A percentile compares a stretch with the other conserved stretches of the same genome.
Conservation (phyloP, 805 yeast species). For the Suhomyces sp. region DNA sequence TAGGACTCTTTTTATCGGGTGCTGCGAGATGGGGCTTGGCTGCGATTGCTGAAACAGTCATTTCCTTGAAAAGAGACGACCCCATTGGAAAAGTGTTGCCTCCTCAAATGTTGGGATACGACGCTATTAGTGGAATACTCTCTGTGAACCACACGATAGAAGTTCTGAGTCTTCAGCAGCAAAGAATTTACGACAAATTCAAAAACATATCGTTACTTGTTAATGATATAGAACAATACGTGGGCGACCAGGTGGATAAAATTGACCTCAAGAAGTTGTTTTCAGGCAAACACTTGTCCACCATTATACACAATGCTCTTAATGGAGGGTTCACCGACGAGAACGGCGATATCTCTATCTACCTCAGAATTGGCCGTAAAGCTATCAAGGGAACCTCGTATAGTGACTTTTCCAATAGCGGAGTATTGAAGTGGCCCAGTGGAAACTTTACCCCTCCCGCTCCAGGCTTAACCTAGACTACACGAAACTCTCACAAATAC, state of each 20-base stretch:
- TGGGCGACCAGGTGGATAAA: constrained; percentile 45
- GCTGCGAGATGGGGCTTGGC: constrained; percentile 93
- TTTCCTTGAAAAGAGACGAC: constrained; percentile 67
- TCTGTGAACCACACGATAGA: constrained; percentile 30
- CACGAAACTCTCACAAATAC: too few species aligned
- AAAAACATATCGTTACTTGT: constrained; percentile 63
- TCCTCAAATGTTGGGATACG: constrained; percentile 43
- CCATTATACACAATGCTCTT: constrained; percentile 29
- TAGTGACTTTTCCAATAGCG: constrained; percentile 69
- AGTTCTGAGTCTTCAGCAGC: constrained; percentile 7
- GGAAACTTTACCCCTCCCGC: constrained; percentile 51
- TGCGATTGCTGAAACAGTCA: constrained; percentile 75
- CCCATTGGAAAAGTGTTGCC: constrained; percentile 57
- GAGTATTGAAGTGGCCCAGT: constrained; percentile 54
- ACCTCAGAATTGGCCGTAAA: constrained; percentile 56
- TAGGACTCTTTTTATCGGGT: constrained; percentile 82
- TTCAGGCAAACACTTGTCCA: constrained; percentile 16
- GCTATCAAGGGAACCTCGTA: constrained; percentile 34
- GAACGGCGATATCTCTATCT: constrained; percentile 39
- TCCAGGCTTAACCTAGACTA: constrained; percentile 48
- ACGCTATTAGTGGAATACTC: constrained; percentile 28
- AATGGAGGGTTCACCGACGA: constrained; percentile 19
- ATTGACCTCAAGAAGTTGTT: constrained; percentile 34
- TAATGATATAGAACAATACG: constrained; percentile 75
- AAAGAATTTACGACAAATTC: constrained; percentile 24